A percentile compares a stretch with the other conserved stretches of the same genome.
phyloP scores from a whole-genome alignment of 2,329 filamentous ascomycete genomes.

The Endothia cerciana region DNA sequence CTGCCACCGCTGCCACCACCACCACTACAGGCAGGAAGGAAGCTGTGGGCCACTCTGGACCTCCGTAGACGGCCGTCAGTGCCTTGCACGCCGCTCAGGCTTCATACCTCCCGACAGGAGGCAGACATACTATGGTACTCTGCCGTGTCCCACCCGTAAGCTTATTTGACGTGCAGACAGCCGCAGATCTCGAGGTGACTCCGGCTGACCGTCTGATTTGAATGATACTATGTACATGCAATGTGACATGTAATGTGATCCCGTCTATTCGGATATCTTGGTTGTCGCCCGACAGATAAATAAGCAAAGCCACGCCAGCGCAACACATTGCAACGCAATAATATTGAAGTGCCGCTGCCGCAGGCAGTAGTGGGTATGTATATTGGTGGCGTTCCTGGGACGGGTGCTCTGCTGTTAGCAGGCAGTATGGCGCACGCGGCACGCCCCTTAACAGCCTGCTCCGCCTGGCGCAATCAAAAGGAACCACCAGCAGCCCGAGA shows the following conservation, averaged over 20 bases:
- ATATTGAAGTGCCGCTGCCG: not conserved
- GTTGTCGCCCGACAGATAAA: too few species aligned
- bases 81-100: too few species aligned
- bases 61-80: too few species aligned
- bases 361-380: not conserved
- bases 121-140: not conserved
- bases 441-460: not conserved
- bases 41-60: too few species aligned
- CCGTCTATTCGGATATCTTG: too few species aligned
- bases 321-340: not conserved
- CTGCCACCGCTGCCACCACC: too few species aligned
- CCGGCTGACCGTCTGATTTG: not conserved
- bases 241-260: not conserved
- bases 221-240: not conserved
- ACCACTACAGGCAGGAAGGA: too few species aligned
- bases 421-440: not conserved
- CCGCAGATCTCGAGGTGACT: not conserved
- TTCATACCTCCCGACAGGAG: too few species aligned
- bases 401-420: not conserved
- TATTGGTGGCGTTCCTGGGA: not conserved
- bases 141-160: not conserved
- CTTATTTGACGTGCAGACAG: not conserved
- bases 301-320: not conserved
- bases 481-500: not conserved
- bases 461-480: not conserved